phyloP scores from a whole-genome alignment of 1,284 basidiomycete species.

The Cystobasidiaceae sp. region DNA sequence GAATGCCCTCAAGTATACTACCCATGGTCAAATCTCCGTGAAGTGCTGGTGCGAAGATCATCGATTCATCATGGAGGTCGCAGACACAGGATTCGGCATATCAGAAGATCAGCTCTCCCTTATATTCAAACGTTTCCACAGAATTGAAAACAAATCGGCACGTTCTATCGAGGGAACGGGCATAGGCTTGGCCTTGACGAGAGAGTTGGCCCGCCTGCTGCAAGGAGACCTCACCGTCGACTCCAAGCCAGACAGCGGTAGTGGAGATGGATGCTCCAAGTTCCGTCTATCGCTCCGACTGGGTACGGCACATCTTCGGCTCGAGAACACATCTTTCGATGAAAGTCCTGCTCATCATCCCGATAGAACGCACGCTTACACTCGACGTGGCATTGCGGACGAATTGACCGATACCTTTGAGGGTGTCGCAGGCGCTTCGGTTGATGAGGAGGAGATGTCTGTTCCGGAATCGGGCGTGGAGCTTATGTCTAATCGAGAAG shows the following conservation, averaged over 20 bases:
- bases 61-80: conserved; percentile 41
- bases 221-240: conserved; percentile 10
- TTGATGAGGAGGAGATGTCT: neutral
- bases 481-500: neutral
- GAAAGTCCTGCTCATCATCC: neutral
- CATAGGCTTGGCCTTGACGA: conserved; percentile 40
- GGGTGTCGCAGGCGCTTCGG: neutral
- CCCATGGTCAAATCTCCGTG: conserved; percentile 33
- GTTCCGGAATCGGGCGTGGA: neutral
- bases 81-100: conserved; percentile 50
- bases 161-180: conserved; percentile 47
- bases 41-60: conserved; percentile 22
- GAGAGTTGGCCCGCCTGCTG: conserved; percentile 41
- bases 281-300: conserved; percentile 8
- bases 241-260: neutral
- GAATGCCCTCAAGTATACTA: conserved; percentile 44
- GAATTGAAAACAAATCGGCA: conserved; percentile 42
- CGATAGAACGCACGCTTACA: neutral
- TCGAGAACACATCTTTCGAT: neutral
- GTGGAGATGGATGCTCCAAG: neutral
- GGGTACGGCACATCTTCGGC: conserved; percentile 4
- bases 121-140: conserved; percentile 44
- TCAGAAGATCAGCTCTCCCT: conserved; percentile 38
- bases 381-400: conserved; percentile 6
- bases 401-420: conserved; percentile 7